phyloP scores from a whole-genome alignment of 2,329 filamentous ascomycete genomes.

The Polychaeton citri region DNA sequence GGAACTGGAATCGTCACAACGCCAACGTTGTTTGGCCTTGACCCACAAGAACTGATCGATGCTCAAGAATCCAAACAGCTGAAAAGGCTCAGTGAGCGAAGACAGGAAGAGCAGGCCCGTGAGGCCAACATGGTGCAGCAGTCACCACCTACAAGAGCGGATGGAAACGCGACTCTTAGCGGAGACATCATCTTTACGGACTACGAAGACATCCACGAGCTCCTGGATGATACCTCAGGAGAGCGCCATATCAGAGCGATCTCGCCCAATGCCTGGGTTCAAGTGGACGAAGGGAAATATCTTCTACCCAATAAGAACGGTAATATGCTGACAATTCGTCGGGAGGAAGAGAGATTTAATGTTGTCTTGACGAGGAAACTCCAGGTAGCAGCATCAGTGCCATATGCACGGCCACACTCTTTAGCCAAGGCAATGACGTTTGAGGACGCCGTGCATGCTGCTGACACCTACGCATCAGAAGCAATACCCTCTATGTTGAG shows the following conservation, averaged over 20 bases:
- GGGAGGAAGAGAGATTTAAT: constrained; percentile 19
- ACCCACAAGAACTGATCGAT: constrained; percentile 64
- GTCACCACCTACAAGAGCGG: too few relatives aligned
- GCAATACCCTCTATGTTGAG: constrained; percentile 45
- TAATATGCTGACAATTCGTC: constrained; percentile 46
- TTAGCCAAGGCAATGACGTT: constrained; percentile 56
- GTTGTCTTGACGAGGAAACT: constrained; percentile 30
- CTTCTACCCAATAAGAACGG: constrained; percentile 50
- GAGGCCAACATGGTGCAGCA: constrained; percentile 17
- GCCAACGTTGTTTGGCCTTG: constrained; percentile 83
- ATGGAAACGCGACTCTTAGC: constrained; percentile 1
- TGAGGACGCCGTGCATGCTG: constrained; percentile 64
- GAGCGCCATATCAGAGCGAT: constrained; percentile 67
- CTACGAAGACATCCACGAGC: constrained; percentile 82
- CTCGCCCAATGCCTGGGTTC: constrained; percentile 72
- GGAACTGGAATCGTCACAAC: constrained; percentile 77
- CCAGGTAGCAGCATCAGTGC: constrained; percentile 25
- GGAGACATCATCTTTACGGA: constrained; percentile 66
- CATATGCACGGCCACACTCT: constrained; percentile 55
- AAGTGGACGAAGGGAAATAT: constrained; percentile 56
- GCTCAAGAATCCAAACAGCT: constrained; percentile 52
- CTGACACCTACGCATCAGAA: constrained; percentile 47
- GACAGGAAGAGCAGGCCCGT: constrained; percentile 28
- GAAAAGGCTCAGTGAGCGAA: constrained; percentile 38
- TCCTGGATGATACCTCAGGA: constrained; percentile 67